Percentiles rank a stretch among this genome's conserved stretches.
These are phyloP conservation scores for Tylopilus balloui DNA, from an alignment of 768 basidiomycete species.

Conservation along the genomic window DNA sequence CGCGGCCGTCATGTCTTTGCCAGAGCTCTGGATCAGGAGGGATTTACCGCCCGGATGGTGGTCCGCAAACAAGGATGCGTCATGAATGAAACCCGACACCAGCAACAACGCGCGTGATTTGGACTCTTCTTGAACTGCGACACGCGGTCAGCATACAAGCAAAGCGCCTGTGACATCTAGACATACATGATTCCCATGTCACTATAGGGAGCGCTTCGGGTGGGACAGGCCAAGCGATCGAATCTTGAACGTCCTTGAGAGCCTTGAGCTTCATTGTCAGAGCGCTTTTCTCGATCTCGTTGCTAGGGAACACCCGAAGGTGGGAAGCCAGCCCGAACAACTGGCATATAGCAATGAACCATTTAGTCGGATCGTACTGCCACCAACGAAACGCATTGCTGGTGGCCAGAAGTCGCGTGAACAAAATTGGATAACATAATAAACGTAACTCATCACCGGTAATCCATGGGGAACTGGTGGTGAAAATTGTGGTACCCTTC, in stretches of 20 bases:
- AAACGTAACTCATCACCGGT: slow-evolving; percentile 22
- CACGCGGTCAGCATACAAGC: not conserved
- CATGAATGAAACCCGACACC: slow-evolving; percentile 85
- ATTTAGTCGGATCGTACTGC: slow-evolving; percentile 66
- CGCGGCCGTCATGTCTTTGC: slow-evolving; percentile 79
- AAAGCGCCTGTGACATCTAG: not conserved
- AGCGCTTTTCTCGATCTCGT: slow-evolving; percentile 80
- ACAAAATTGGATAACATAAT: not conserved
- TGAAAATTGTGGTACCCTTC: slow-evolving; percentile 74
- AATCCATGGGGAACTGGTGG: slow-evolving; percentile 84
- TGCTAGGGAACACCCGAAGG: slow-evolving; percentile 80
- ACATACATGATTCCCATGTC: slow-evolving; percentile 77
- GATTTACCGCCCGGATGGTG: slow-evolving; percentile 75
- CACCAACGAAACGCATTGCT: slow-evolving; percentile 76
- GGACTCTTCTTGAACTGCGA: slow-evolving; percentile 62
- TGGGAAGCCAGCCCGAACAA: slow-evolving; percentile 70
- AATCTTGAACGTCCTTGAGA: slow-evolving; percentile 60
- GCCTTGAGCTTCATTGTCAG: slow-evolving; percentile 80
- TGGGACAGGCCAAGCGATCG: slow-evolving; percentile 55
- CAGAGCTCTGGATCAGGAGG: slow-evolving; percentile 54
- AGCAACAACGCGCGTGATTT: slow-evolving; percentile 62
- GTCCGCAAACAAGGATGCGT: slow-evolving; percentile 66
- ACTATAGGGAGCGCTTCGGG: slow-evolving; percentile 66
- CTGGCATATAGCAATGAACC: slow-evolving; percentile 72
- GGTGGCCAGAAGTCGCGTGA: slow-evolving; percentile 4